These are phyloP conservation scores for Musa troglodytarum DNA, from an alignment of 176 grass and related monocot species.

Conservation along the genomic window DNA sequence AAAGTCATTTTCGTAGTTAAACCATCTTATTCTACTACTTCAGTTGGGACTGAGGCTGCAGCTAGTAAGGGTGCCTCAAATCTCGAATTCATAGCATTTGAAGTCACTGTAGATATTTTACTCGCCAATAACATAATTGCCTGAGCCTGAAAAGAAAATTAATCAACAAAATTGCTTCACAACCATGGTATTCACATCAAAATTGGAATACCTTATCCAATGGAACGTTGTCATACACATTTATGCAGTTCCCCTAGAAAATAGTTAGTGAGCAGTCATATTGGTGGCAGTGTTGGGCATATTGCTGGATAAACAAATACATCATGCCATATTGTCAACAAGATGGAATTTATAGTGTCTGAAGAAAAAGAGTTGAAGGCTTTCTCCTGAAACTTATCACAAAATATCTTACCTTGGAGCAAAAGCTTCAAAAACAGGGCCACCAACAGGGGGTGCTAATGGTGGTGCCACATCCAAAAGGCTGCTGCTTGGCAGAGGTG, in stretches of 20 bases:
- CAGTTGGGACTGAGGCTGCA: conserved; percentile 24
- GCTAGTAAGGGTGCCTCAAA: conserved; percentile 23
- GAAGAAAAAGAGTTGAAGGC: too few relatives aligned
- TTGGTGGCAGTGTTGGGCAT: conserved; percentile 17
- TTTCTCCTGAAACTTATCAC: too few relatives aligned
- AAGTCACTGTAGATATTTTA: conserved; percentile 36
- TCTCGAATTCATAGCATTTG: conserved; percentile 23
- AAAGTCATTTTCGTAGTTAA: conserved; percentile 27
- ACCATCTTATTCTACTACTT: conserved; percentile 28
- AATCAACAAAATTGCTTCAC: neutral
- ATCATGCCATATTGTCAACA: neutral
- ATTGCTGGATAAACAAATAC: conserved; percentile 39
- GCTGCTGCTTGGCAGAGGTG: too few relatives aligned
- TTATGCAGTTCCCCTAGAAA: conserved; percentile 65
- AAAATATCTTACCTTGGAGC: too few relatives aligned
- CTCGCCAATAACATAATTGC: conserved; percentile 77
- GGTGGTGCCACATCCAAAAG: too few relatives aligned
- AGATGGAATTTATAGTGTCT: too few relatives aligned
- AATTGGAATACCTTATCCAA: conserved; percentile 46
- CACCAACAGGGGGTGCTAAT: neutral
- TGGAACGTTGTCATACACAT: conserved; percentile 64
- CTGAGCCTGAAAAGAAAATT: conserved; percentile 37
- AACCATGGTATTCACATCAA: neutral
- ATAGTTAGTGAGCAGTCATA: conserved; percentile 53
- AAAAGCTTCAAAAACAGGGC: too few relatives aligned